phyloP scores from a whole-genome alignment of 2,329 filamentous ascomycete species.

The Orbilia oligospora region DNA sequence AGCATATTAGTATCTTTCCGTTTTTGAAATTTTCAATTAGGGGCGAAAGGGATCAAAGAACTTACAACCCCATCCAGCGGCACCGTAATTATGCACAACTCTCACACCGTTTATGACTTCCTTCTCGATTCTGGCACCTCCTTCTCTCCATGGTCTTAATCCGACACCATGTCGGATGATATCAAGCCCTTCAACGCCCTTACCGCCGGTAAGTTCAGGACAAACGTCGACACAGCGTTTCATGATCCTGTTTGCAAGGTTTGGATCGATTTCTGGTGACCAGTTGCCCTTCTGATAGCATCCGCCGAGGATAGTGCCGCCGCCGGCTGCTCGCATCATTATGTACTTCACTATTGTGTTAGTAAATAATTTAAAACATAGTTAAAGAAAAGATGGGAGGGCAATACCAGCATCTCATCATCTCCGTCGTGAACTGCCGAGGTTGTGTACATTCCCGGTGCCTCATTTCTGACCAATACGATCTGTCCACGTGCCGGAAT shows the following conservation, averaged over 20 bases:
- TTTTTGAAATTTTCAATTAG: not conserved
- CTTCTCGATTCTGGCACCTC: conserved; percentile 81
- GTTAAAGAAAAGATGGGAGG: not conserved
- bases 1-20: not conserved
- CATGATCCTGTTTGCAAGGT: conserved; percentile 87
- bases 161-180: conserved; percentile 87
- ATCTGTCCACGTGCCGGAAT: conserved; percentile 85
- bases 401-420: conserved; percentile 74
- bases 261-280: conserved; percentile 83
- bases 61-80: conserved; percentile 82
- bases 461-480: conserved; percentile 84
- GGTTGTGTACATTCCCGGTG: conserved; percentile 77
- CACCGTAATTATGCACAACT: conserved; percentile 86
- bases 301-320: conserved; percentile 88
- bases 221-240: conserved; percentile 77
- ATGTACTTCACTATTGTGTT: conserved; percentile 72
- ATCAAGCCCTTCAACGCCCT: conserved; percentile 80
- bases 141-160: conserved; percentile 80
- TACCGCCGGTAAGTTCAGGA: conserved; percentile 75
- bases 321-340: conserved; percentile 85
- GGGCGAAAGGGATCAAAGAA: conserved; percentile 38
- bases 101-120: conserved; percentile 76
- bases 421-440: conserved; percentile 81
- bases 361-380: not conserved
- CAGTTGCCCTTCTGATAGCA: conserved; percentile 84